Evolutionary conservation across 2,329 filamentous ascomycete genomes (phyloP).

Genomic region (Aspergillus chevalieri): DNA sequence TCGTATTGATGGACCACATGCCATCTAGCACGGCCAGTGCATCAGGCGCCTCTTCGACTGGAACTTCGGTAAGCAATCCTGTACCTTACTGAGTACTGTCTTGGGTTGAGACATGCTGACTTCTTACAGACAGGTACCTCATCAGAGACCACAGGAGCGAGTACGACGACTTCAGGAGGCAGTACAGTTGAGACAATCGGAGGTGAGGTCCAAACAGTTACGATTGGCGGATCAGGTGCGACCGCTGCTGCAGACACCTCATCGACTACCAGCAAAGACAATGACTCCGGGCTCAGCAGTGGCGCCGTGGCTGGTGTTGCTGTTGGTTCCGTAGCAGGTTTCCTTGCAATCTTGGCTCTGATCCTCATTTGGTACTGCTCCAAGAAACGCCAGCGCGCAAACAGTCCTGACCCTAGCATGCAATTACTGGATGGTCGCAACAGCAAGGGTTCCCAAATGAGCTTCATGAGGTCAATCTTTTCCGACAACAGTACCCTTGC

Average conservation of each 20-base stretch:
- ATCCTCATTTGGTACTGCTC: slow-evolving; percentile 35
- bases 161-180: slow-evolving; percentile 1
- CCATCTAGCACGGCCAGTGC: slow-evolving; percentile 28
- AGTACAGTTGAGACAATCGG: slow-evolving; percentile 17
- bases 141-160: slow-evolving; percentile 7
- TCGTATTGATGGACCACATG: slow-evolving; percentile 28
- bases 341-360: slow-evolving; percentile 32
- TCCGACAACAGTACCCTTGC: slow-evolving; percentile 21
- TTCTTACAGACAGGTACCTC: background rate
- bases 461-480: slow-evolving; percentile 27
- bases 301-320: slow-evolving; percentile 42
- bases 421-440: slow-evolving; percentile 24
- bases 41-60: slow-evolving; percentile 14
- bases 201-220: slow-evolving; percentile 25
- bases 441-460: slow-evolving; percentile 32
- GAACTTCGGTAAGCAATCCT: slow-evolving; percentile 20
- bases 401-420: slow-evolving; percentile 24
- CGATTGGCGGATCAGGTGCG: slow-evolving; percentile 7
- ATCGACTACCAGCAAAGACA: slow-evolving; percentile 5
- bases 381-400: slow-evolving; percentile 28
- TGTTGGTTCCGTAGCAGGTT: slow-evolving; percentile 35
- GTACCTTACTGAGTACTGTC: background rate
- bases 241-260: slow-evolving; percentile 9
- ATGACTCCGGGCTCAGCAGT: slow-evolving; percentile 26
- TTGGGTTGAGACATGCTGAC: background rate